Conservation (phyloP, 495 filamentous ascomycete species). For the Physcia stellaris region DNA sequence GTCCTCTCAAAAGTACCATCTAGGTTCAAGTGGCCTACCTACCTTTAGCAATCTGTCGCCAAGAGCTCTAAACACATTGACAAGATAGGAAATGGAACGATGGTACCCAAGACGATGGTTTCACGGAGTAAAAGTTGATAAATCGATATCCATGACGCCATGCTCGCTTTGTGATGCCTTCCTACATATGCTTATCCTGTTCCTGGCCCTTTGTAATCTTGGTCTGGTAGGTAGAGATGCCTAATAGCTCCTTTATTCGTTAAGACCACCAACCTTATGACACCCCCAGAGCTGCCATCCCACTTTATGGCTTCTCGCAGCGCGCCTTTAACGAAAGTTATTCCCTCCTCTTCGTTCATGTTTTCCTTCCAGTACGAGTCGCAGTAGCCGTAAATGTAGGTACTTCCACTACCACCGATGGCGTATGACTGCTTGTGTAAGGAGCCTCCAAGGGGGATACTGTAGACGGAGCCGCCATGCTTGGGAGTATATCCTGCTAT, state of each 20-base stretch:
- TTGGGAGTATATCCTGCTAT: constrained; percentile 91
- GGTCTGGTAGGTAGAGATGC: constrained; percentile 83
- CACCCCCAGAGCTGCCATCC: constrained; percentile 96
- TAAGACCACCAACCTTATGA: constrained; percentile 93
- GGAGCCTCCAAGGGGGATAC: constrained; percentile 90
- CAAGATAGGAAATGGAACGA: no score
- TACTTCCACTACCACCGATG: constrained; percentile 93
- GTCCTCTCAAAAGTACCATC: no score
- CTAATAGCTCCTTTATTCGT: constrained; percentile 76
- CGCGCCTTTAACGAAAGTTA: constrained; percentile 81
- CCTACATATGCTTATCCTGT: constrained; percentile 22
- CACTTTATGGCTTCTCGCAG: constrained; percentile 93
- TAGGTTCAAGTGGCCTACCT: no score
- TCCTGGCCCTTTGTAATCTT: constrained; percentile 56
- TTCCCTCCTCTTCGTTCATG: constrained; percentile 89
- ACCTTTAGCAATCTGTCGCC: no score
- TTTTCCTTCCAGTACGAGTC: constrained; percentile 91
- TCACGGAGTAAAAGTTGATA: no score
- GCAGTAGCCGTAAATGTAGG: constrained; percentile 98
- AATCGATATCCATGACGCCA: no score
- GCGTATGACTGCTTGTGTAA: constrained; percentile 94
- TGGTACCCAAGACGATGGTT: no score
- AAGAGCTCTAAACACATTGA: no score
- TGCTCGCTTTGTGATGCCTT: neutral
- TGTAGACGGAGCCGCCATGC: constrained; percentile 92